Evolutionary conservation across 75 land plant species (phyloP).

Genomic region (Selaginella moellendorffii): DNA sequence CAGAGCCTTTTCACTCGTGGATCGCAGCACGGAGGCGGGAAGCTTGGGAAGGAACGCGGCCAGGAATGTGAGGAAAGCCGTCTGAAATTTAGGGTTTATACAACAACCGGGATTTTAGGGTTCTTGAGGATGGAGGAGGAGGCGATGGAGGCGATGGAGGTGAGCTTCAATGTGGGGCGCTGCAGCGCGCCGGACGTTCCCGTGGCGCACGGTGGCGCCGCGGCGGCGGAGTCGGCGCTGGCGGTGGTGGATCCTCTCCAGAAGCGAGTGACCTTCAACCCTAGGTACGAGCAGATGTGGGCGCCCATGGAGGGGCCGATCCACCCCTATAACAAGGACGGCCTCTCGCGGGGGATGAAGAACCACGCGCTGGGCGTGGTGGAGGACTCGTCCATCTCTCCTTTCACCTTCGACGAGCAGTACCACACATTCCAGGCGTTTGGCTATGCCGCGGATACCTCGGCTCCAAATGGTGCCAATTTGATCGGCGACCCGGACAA

Average conservation of each 20-base stretch:
- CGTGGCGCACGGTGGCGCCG: neutral
- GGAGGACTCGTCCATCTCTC: conserved; percentile 61
- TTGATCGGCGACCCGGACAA: conserved; percentile 53
- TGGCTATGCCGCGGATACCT: conserved; percentile 89
- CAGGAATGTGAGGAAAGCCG: conserved; percentile 45
- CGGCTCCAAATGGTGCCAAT: conserved; percentile 29
- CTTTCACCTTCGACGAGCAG: conserved; percentile 91
- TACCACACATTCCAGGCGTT: conserved; percentile 85
- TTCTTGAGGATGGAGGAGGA: too few species aligned
- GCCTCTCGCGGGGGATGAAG: conserved; percentile 72
- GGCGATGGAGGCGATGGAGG: neutral
- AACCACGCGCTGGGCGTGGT: conserved; percentile 94
- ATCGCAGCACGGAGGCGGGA: conserved; percentile 29
- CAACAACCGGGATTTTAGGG: too few species aligned
- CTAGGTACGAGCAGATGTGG: conserved; percentile 92
- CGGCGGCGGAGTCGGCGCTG: neutral
- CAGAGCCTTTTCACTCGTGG: conserved; percentile 21
- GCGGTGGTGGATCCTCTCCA: conserved; percentile 52
- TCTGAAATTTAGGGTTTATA: too few species aligned
- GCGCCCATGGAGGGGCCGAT: conserved; percentile 88
- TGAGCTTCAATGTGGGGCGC: neutral
- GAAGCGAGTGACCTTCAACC: conserved; percentile 57
- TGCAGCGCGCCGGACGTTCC: neutral
- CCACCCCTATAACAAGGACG: conserved; percentile 85
- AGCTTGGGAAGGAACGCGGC: conserved; percentile 35